Evolutionary conservation across 2,329 filamentous ascomycete genomes (phyloP), one percentile per base, ranked within the genome.

Genomic region (Aspergillus sclerotialis): DNA sequence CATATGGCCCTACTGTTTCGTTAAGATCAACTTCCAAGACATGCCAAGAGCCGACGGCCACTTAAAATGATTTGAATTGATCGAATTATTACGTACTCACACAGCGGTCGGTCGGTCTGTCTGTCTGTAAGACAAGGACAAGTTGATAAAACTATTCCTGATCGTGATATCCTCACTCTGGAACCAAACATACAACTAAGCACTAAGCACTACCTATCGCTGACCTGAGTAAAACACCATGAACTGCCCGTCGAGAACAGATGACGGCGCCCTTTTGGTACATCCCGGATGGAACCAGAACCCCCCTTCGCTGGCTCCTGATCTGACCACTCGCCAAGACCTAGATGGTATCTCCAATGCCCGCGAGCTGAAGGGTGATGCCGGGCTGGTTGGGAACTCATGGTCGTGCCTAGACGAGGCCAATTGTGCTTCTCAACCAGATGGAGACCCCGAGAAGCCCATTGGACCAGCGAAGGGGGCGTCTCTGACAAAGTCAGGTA

Each of bases 181-280:
- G n/a, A n/a, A n/a, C n/a, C n/a, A n/a, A n/a, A n/a, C n/a, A n/a
- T n/a, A n/a, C n/a, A n/a, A n/a, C n/a, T n/a, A n/a, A n/a, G n/a
- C n/a, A n/a, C n/a, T n/a, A n/a, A n/a, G n/a, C n/a, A n/a, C n/a
- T n/a, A n/a, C n/a, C n/a, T n/a, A n/a, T n/a, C n/a, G n/a, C n/a
- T n/a, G n/a, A n/a, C n/a, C n/a, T n/a, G n/a, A n/a, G n/a, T n/a
- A n/a, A n/a, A 32, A 4, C 39, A 39, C 19, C 27, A 75, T 76
- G 72, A 76, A 75, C 44, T 72, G 72, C 39, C 70, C 73, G 9
- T 73, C 71, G 18, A 67, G 72, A 41, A 73, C 69, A 31, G 72
- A 75, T 10, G 7, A 6, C 45, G 61, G 65, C 38, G 60, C 55
- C 32, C 58, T 68, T 32, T n/a, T n/a, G n/a, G 53, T 63, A 30